These are phyloP conservation scores for Penicillium riverlandense DNA, from an alignment of 495 filamentous ascomycete species.

Conservation along the genomic window DNA sequence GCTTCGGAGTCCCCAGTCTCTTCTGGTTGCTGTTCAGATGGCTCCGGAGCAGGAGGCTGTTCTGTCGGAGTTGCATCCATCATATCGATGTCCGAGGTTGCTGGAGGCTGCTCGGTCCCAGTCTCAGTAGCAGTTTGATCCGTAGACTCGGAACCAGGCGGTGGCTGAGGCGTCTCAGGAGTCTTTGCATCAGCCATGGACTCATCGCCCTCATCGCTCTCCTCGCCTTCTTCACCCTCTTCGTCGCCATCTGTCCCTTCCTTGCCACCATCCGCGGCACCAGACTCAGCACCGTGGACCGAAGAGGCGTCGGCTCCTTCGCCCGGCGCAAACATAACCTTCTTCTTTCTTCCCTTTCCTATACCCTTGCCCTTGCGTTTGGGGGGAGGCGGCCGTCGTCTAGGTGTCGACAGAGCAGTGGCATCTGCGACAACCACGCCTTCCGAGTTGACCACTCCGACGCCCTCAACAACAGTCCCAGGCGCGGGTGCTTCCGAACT, in stretches of 20 bases:
- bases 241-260: slow-evolving; percentile 33
- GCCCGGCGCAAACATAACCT: slow-evolving; percentile 45
- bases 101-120: slow-evolving; percentile 8
- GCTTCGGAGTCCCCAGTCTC: no score
- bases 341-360: slow-evolving; percentile 63
- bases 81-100: slow-evolving; percentile 17
- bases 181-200: slow-evolving; percentile 46
- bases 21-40: neutral
- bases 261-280: slow-evolving; percentile 13
- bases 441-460: slow-evolving; percentile 53
- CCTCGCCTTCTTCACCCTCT: slow-evolving; percentile 40
- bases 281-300: slow-evolving; percentile 26
- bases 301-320: slow-evolving; percentile 31
- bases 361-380: slow-evolving; percentile 67
- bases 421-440: slow-evolving; percentile 53
- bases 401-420: slow-evolving; percentile 36
- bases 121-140: slow-evolving; percentile 12
- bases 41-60: slow-evolving; percentile 14
- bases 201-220: slow-evolving; percentile 52
- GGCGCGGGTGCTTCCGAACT: slow-evolving; percentile 44
- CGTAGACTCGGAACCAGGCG: slow-evolving; percentile 15
- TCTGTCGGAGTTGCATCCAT: slow-evolving; percentile 15
- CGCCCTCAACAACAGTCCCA: slow-evolving; percentile 54
- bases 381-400: slow-evolving; percentile 63
- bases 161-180: slow-evolving; percentile 27